Evolutionary conservation across 2,329 filamentous ascomycete species (phyloP).

Genomic region (Macrophomina pseudophaseolina): DNA sequence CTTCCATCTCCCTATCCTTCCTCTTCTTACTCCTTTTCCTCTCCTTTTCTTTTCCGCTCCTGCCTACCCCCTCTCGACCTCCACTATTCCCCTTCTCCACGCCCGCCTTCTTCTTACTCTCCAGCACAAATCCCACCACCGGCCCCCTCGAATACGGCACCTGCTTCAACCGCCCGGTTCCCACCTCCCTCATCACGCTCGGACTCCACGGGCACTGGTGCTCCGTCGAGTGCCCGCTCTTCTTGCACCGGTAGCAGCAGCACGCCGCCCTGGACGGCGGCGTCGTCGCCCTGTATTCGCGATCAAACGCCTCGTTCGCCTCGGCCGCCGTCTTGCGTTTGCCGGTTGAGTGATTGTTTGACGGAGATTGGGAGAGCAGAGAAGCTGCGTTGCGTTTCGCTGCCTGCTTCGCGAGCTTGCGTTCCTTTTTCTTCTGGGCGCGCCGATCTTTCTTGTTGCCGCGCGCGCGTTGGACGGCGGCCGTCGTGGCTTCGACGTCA

Average conservation of each 20-base stretch:
- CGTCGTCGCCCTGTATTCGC: neutral
- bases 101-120: neutral
- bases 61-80: neutral
- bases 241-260: constrained; percentile 2
- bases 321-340: neutral
- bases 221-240: neutral
- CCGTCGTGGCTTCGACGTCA: neutral
- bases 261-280: neutral
- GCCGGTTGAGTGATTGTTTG: neutral
- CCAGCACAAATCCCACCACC: neutral
- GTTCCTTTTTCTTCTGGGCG: neutral
- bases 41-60: neutral
- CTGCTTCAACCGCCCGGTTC: neutral
- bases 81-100: neutral
- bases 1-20: neutral
- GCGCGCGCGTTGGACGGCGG: neutral
- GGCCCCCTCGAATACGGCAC: neutral
- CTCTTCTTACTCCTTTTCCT: neutral
- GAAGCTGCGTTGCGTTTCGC: too few relatives aligned
- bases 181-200: neutral
- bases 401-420: neutral
- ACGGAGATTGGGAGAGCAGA: neutral
- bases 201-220: constrained; percentile 9
- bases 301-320: constrained; percentile 2
- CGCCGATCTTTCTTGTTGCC: neutral